Percentiles rank a stretch among this genome's conserved stretches.
Conservation (phyloP, 768 basidiomycete genomes). For the Xerocomus brunneocitrinus region DNA sequence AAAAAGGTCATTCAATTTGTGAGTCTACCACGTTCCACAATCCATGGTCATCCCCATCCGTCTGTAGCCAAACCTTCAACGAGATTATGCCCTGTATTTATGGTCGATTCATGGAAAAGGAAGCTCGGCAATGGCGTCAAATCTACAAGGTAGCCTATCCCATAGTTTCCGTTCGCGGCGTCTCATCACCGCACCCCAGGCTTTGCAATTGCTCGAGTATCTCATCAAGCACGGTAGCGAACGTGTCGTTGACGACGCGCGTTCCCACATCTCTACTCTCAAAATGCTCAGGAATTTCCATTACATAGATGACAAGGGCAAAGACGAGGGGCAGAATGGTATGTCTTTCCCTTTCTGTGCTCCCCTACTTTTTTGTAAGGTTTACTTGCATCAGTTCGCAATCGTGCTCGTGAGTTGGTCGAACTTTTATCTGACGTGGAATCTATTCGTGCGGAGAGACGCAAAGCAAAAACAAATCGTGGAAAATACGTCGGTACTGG, state of each 20-base stretch:
- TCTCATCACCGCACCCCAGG: constrained; percentile 39
- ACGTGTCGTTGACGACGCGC: constrained; percentile 95
- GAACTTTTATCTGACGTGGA: constrained; percentile 90
- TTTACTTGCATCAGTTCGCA: constrained; percentile 65
- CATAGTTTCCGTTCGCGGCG: neutral
- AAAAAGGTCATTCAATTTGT: constrained; percentile 95
- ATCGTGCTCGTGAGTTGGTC: constrained; percentile 89
- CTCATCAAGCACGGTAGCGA: constrained; percentile 96
- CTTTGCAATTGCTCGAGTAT: constrained; percentile 91
- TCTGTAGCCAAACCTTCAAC: constrained; percentile 87
- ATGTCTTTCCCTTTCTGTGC: constrained; percentile 6
- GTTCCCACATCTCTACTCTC: constrained; percentile 89
- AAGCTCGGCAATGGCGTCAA: constrained; percentile 96
- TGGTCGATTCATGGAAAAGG: constrained; percentile 94
- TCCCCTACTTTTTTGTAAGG: neutral
- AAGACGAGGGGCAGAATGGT: constrained; percentile 98
- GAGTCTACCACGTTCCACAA: constrained; percentile 28
- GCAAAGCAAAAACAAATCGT: constrained; percentile 89
- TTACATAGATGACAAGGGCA: constrained; percentile 97
- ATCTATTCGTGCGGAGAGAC: constrained; percentile 79
- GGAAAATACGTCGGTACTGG: constrained; percentile 87
- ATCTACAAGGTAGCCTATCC: constrained; percentile 81
- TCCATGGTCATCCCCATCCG: constrained; percentile 6
- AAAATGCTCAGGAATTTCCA: constrained; percentile 99
- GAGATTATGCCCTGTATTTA: constrained; percentile 99